phyloP scores from a whole-genome alignment of 1,284 basidiomycete species.

The Fistulina hepatica region DNA sequence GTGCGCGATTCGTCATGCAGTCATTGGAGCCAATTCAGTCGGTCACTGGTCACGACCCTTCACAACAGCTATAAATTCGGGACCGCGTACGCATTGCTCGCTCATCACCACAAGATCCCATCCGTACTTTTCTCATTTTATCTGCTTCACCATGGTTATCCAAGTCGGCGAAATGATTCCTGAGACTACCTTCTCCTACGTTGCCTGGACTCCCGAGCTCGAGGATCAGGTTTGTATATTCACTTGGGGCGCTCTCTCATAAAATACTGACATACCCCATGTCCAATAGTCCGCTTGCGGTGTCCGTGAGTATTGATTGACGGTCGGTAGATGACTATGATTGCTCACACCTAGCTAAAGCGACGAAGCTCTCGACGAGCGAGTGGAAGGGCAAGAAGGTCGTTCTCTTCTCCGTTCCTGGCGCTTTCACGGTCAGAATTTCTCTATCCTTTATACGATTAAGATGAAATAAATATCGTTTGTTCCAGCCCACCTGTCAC shows the following conservation, averaged over 20 bases:
- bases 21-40: no score
- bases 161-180: conserved; percentile 62
- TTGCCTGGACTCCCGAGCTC: conserved; percentile 57
- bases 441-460: neutral
- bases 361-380: conserved; percentile 46
- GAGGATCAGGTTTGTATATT: conserved; percentile 41
- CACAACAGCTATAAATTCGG: no score
- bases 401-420: conserved; percentile 67
- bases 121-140: no score
- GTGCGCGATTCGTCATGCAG: no score
- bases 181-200: conserved; percentile 46
- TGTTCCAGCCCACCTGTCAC: conserved; percentile 58
- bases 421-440: conserved; percentile 62
- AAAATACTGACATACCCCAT: conserved; percentile 11
- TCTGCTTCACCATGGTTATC: no score
- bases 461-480: neutral
- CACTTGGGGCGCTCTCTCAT: conserved; percentile 11
- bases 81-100: no score
- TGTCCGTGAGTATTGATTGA: conserved; percentile 45
- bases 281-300: conserved; percentile 43
- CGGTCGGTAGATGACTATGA: conserved; percentile 3
- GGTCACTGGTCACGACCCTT: no score
- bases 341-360: conserved; percentile 7
- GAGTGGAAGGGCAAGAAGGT: conserved; percentile 81
- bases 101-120: no score